phyloP scores from a whole-genome alignment of 2,329 filamentous ascomycete genomes.

The Sporothrix curviconia region DNA sequence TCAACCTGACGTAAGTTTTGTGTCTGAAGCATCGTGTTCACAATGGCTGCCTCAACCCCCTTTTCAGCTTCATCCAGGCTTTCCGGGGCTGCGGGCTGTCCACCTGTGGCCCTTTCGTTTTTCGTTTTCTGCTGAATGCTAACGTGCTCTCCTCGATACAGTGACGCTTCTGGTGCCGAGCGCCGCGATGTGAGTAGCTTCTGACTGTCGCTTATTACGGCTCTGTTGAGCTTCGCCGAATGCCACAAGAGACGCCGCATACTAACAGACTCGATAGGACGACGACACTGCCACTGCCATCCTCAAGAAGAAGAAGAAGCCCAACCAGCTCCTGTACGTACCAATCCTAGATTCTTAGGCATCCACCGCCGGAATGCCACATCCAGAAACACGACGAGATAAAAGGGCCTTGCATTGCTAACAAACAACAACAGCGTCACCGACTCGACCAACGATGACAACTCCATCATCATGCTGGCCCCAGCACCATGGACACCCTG shows the following conservation, averaged over 20 bases:
- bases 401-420: no score
- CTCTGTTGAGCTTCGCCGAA: no score
- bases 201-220: no score
- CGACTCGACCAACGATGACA: conserved; percentile 98
- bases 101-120: background rate
- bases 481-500: conserved; percentile 97
- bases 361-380: no score
- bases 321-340: conserved; percentile 87
- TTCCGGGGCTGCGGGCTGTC: background rate
- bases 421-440: conserved; percentile 62
- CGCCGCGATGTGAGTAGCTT: conserved; percentile 64
- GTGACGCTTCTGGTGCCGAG: conserved; percentile 84
- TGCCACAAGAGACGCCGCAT: background rate
- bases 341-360: no score
- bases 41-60: no score
- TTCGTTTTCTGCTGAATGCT: conserved; percentile 25
- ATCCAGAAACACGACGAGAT: no score
- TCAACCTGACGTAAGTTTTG: conserved; percentile 65
- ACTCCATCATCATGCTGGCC: conserved; percentile 98
- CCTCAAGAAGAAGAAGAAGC: conserved; percentile 99
- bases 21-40: no score
- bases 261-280: conserved; percentile 46
- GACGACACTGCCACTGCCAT: conserved; percentile 94
- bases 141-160: conserved; percentile 36
- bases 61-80: background rate